These are phyloP conservation scores for Solanum virginianum DNA, from an alignment of 257 asterid genomes.

Conservation along the genomic window DNA sequence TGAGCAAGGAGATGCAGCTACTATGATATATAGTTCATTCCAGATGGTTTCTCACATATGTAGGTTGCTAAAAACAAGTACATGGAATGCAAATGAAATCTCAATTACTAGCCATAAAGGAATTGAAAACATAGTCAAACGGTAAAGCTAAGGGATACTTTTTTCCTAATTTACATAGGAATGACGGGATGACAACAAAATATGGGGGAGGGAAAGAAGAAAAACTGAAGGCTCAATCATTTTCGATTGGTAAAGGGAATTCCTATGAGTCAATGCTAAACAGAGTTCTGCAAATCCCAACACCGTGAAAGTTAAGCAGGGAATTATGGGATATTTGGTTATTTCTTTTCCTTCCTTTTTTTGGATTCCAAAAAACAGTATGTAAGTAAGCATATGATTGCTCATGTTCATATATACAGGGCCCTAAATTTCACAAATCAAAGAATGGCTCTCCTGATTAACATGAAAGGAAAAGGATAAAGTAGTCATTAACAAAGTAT, in stretches of 20 bases:
- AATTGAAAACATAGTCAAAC: background rate
- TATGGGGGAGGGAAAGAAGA: background rate
- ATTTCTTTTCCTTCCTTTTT: background rate
- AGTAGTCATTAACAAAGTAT: background rate
- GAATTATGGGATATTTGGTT: background rate
- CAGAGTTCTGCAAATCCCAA: background rate
- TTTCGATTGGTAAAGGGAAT: background rate
- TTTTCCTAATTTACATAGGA: background rate
- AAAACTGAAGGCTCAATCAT: background rate
- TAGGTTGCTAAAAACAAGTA: background rate
- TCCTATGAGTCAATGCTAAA: background rate
- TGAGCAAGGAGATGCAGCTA: background rate
- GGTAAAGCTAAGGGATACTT: background rate
- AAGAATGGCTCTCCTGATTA: background rate
- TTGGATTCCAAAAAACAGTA: background rate
- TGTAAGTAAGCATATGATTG: background rate
- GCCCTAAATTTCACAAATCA: background rate
- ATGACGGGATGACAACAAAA: background rate
- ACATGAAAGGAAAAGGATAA: background rate
- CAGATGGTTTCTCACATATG: background rate
- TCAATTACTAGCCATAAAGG: background rate
- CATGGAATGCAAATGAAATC: background rate
- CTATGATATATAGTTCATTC: background rate
- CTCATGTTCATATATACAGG: background rate
- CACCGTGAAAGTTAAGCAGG: background rate